phyloP scores from a whole-genome alignment of 2,329 filamentous ascomycete genomes.

The Colletotrichum australisinense region DNA sequence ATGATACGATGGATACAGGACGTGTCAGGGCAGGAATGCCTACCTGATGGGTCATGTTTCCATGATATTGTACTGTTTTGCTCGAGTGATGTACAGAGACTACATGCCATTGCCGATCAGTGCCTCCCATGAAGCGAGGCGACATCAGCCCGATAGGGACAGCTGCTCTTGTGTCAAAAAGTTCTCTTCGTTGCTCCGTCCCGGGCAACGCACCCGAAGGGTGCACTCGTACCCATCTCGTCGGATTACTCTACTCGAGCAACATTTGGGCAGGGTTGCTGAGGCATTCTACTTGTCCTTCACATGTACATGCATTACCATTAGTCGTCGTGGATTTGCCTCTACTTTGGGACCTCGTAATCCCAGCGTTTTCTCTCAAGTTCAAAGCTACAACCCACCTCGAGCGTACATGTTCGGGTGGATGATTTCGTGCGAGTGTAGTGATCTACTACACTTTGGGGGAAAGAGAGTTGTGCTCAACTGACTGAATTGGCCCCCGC shows the following conservation, averaged over 20 bases:
- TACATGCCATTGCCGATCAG: fast-evolving
- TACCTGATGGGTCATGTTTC: neutral
- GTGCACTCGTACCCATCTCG: neutral
- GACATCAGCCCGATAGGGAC: neutral
- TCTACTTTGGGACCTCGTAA: neutral
- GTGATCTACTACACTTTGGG: neutral
- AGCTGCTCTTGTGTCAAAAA: neutral
- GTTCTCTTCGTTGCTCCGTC: neutral
- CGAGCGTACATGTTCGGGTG: neutral
- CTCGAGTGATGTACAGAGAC: neutral
- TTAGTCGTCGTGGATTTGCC: neutral
- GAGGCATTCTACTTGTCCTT: neutral
- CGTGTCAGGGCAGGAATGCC: neutral
- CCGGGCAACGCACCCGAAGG: neutral
- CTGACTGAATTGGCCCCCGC: neutral
- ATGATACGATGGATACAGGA: neutral
- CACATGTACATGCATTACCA: neutral
- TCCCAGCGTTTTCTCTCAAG: fast-evolving
- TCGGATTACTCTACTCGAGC: fast-evolving
- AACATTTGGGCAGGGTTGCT: neutral
- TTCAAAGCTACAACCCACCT: neutral
- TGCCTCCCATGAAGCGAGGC: neutral
- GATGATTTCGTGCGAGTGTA: neutral
- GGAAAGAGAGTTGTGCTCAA: neutral
- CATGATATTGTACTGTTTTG: neutral